Conservation (phyloP, 148 eudicot species). For the Bassia scoparia region DNA sequence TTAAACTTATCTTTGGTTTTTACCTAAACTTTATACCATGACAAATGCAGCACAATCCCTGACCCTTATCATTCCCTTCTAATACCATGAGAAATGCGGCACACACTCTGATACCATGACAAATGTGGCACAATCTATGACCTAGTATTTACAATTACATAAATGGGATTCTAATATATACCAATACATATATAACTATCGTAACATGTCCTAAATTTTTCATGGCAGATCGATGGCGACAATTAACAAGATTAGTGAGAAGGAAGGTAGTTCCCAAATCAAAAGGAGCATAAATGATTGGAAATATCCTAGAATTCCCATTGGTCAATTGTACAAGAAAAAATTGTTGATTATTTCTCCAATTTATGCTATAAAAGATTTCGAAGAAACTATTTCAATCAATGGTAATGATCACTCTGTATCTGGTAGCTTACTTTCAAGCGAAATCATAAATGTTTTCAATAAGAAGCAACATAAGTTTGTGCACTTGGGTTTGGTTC, state of each 20-base stretch:
- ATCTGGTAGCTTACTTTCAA: not conserved
- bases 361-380: constrained; percentile 9
- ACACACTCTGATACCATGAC: no score
- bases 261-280: not conserved
- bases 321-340: constrained; percentile 12
- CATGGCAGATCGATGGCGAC: constrained; percentile 10
- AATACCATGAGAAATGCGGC: no score
- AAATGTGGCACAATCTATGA: no score
- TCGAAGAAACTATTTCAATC: not conserved
- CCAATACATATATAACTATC: no score
- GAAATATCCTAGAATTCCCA: constrained; percentile 10
- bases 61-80: no score
- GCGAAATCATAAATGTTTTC: not conserved
- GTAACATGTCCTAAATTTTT: not conserved
- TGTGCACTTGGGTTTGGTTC: constrained; percentile 7
- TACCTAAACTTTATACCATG: no score
- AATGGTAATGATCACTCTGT: not conserved
- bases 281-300: not conserved
- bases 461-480: not conserved
- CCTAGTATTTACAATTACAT: no score
- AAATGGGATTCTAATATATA: no score
- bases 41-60: no score
- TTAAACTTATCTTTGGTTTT: no score
- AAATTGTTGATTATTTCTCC: not conserved
- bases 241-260: not conserved